Evolutionary conservation across 805 yeast genomes (phyloP), one percentile per base, ranked within the genome.

Genomic region (Hanseniaspora occidentalis): DNA sequence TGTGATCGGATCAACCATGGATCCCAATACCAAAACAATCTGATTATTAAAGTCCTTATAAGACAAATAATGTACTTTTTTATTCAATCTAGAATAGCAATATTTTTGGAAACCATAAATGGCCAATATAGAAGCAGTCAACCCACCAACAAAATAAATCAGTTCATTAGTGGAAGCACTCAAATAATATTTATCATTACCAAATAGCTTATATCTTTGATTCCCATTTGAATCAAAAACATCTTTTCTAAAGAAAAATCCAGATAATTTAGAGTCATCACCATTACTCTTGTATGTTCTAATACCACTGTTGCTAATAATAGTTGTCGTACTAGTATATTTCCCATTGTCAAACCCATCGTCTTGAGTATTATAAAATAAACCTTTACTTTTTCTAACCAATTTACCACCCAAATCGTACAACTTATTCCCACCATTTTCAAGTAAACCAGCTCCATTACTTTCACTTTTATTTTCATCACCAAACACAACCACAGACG

Each of bases 1-100:
- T 3, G 61, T 49, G 8, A 58, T 51, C 5, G 65, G 62, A 47
- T 60, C 62, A 18, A 51, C 53, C 51, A 54, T 53, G 38, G 57
- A 56, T 1, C 65, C 64, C 4, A 60, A 45, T 2, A 57, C 45
- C 21, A 59, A 40, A 2, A 57, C 51, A 37, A 38, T 36, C 19
- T 42, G 29, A 6, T 38, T 42, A 18, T 35, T 38, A 35, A 34
- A 37, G 17, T 42, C 41, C 26, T 42, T 31, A 22, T 34, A 42
- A 3, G 33, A 16, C 19, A 42, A 35, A 13, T 34, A 24, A 25
- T 38, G 31, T 29, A 31, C 26, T 35, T 24, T 17, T 3, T 31
- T 16, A 13, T 42, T 42, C 10, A 26, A 16, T 21, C 35, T 34
- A 4, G 14, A 6, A 5, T 41, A 37, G 13, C 24, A 10, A 17